phyloP scores from a whole-genome alignment of 2,329 filamentous ascomycete species.

The Fusarium vanettenii region DNA sequence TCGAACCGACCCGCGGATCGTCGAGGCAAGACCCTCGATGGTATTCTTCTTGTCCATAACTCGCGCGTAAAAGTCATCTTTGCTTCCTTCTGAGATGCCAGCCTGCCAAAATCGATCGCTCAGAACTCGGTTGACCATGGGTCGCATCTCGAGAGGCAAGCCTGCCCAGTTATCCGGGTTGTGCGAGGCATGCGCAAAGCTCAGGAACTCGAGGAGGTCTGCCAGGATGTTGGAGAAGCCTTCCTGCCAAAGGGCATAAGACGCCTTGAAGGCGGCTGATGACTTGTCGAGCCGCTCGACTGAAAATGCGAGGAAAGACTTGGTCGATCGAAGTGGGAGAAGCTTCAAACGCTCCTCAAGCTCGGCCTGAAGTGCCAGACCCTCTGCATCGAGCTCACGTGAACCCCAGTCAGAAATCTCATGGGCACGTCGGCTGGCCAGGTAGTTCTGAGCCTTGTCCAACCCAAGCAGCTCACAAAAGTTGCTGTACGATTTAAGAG shows the following conservation, averaged over 20 bases:
- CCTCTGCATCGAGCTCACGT: slow-evolving; percentile 81
- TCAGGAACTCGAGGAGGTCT: slow-evolving; percentile 85
- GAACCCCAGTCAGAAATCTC: slow-evolving; percentile 85
- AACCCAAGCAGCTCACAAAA: slow-evolving; percentile 87
- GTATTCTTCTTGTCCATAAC: slow-evolving; percentile 90
- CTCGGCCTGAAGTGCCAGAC: slow-evolving; percentile 80
- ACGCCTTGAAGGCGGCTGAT: slow-evolving; percentile 78
- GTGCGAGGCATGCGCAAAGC: slow-evolving; percentile 91
- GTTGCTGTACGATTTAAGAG: slow-evolving; percentile 78
- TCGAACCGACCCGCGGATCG: slow-evolving; percentile 87
- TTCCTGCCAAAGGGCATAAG: slow-evolving; percentile 86
- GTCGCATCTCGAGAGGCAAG: slow-evolving; percentile 79
- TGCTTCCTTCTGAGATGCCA: slow-evolving; percentile 93
- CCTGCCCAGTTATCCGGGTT: slow-evolving; percentile 86
- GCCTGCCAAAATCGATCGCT: slow-evolving; percentile 99
- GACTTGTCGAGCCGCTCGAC: slow-evolving; percentile 87
- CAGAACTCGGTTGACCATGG: slow-evolving; percentile 83
- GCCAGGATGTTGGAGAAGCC: slow-evolving; percentile 86
- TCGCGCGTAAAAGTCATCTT: slow-evolving; percentile 94
- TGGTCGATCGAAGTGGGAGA: slow-evolving; percentile 86
- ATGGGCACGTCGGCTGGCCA: slow-evolving; percentile 78
- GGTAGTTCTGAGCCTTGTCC: slow-evolving; percentile 82
- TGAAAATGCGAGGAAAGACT: slow-evolving; percentile 91
- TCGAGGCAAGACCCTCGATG: slow-evolving; percentile 92
- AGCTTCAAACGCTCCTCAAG: slow-evolving; percentile 81